phyloP scores from a whole-genome alignment of 805 yeast species.

The Kodamaea kaohsiungensis region DNA sequence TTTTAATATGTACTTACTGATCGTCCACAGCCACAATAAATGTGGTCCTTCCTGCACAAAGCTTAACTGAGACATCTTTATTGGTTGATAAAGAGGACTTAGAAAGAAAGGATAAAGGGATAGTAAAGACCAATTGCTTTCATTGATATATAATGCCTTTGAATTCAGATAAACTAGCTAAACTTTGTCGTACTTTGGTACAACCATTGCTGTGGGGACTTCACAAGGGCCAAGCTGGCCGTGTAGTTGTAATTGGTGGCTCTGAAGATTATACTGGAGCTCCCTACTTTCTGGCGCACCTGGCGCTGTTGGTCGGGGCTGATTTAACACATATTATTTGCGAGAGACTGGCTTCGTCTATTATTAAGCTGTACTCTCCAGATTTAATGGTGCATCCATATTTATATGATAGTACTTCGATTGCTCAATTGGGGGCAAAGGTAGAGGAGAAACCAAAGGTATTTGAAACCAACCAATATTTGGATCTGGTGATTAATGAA shows the following conservation, averaged over 20 bases:
- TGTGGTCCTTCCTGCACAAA: too few relatives aligned
- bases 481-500: slow-evolving; percentile 37
- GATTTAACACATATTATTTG: slow-evolving; percentile 92
- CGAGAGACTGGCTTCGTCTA: slow-evolving; percentile 71
- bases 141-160: background rate
- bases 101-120: background rate
- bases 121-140: background rate
- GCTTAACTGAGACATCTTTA: background rate
- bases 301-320: slow-evolving; percentile 81
- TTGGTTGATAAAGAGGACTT: background rate
- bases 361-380: slow-evolving; percentile 87
- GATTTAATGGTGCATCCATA: slow-evolving; percentile 97
- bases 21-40: too few relatives aligned
- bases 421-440: slow-evolving; percentile 19
- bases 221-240: slow-evolving; percentile 92
- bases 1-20: too few relatives aligned
- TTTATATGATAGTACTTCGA: slow-evolving; percentile 50
- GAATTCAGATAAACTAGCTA: background rate
- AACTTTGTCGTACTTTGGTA: slow-evolving; percentile 27
- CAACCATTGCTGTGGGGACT: slow-evolving; percentile 75
- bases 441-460: slow-evolving; percentile 21
- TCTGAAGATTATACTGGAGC: slow-evolving; percentile 97
- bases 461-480: slow-evolving; percentile 17
- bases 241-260: slow-evolving; percentile 87
- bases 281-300: slow-evolving; percentile 86